phyloP scores from a whole-genome alignment of 2,329 filamentous ascomycete genomes.

The Phyllosticta paracitricarpa region DNA sequence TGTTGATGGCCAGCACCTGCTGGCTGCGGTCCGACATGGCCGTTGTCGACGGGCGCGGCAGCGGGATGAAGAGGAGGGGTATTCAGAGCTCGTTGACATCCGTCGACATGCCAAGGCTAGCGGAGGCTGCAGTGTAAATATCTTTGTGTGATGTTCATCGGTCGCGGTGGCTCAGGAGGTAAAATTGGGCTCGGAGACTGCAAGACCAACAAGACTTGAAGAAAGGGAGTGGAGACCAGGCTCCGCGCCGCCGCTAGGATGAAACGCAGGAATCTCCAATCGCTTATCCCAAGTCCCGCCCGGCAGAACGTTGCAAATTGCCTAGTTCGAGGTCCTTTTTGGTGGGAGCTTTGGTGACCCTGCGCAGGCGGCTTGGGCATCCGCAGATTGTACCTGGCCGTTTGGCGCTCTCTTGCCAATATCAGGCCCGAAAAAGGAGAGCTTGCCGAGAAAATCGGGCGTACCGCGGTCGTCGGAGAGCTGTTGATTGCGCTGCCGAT shows the following conservation, averaged over 20 bases:
- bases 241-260: not conserved
- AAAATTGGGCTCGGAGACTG: not conserved
- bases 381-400: not conserved
- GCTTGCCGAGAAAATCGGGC: not conserved
- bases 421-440: not conserved
- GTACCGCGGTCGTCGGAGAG: not conserved
- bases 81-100: not conserved
- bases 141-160: not conserved
- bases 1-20: conserved; percentile 21
- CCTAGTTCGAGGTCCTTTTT: not conserved
- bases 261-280: not conserved
- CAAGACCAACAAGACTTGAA: not conserved
- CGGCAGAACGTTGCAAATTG: not conserved
- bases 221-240: not conserved
- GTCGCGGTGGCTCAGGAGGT: not conserved
- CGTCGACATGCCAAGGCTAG: not conserved
- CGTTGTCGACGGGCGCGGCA: not conserved
- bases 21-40: conserved; percentile 15
- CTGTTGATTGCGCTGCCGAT: not conserved
- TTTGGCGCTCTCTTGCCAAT: not conserved
- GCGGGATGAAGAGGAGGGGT: not conserved
- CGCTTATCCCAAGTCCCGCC: not conserved
- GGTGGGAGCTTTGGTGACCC: not conserved
- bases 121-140: not conserved
- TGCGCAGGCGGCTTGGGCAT: not conserved